phyloP scores from a whole-genome alignment of 2,329 filamentous ascomycete species.

The Ophiocordyceps sinensis region DNA sequence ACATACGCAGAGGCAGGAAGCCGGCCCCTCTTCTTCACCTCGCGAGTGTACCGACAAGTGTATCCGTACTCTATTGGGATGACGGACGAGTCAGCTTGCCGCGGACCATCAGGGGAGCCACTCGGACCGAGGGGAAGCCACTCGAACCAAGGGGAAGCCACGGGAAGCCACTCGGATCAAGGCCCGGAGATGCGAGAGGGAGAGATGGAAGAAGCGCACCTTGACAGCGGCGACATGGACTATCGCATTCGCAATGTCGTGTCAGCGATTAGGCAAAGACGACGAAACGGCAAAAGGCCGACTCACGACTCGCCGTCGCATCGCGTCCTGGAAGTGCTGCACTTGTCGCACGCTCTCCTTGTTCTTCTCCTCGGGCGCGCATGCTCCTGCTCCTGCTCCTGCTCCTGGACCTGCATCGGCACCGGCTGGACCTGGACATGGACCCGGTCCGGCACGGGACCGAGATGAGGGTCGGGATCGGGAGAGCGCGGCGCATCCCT shows the following conservation, averaged over 20 bases:
- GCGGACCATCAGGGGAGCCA: background rate
- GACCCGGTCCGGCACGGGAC: background rate
- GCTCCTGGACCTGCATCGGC: background rate
- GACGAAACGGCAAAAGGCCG: too few species aligned
- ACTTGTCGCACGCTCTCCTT: slow-evolving; percentile 17
- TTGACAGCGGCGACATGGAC: slow-evolving; percentile 20
- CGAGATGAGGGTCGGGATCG: background rate
- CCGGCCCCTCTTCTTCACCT: slow-evolving; percentile 22
- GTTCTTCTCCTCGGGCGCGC: slow-evolving; percentile 15
- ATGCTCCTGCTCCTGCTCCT: slow-evolving; percentile 6
- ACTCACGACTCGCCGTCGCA: slow-evolving; percentile 29
- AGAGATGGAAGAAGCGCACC: slow-evolving; percentile 10
- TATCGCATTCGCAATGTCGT: background rate
- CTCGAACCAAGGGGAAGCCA: too few species aligned
- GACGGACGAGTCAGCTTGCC: background rate
- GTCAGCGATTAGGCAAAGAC: background rate
- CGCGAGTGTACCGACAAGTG: slow-evolving; percentile 20
- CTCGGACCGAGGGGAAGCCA: too few species aligned
- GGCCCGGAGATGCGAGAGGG: too few species aligned
- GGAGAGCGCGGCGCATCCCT: background rate
- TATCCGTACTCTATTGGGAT: slow-evolving; percentile 24
- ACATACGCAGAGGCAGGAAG: slow-evolving; percentile 11
- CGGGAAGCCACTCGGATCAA: too few species aligned
- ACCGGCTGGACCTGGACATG: background rate
- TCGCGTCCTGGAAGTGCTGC: slow-evolving; percentile 23